Percentiles rank a stretch among this genome's conserved stretches.
Evolutionary conservation across 73 alveolate species (phyloP).

Genomic region (Stentor roeselii): DNA sequence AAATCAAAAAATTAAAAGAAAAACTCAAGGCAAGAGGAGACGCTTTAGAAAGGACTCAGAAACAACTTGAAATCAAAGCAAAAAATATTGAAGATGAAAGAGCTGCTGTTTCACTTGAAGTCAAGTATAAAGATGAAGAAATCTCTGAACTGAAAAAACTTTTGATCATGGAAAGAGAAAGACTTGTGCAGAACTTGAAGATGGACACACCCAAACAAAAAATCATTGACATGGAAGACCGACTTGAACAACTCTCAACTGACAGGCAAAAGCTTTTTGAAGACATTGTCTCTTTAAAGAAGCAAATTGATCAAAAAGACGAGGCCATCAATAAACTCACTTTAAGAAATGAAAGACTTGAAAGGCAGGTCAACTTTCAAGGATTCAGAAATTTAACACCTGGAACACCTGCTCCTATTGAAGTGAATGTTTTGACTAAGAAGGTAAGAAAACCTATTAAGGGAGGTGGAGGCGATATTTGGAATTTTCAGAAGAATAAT

Average conservation of each 20-base stretch:
- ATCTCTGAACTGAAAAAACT: not conserved
- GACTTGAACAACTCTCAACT: not conserved
- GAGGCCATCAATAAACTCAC: not conserved
- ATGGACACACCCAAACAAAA: not conserved
- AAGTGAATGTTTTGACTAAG: not conserved
- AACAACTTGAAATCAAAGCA: not conserved
- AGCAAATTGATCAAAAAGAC: not conserved
- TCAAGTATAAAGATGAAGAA: not conserved
- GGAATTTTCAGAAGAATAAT: not conserved
- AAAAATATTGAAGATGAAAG: not conserved
- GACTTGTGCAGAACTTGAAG: not conserved
- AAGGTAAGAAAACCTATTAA: not conserved
- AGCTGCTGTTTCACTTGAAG: not conserved
- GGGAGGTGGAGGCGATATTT: slow-evolving; percentile 1
- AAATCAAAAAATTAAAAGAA: not conserved
- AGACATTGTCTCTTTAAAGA: not conserved
- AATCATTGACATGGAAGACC: not conserved
- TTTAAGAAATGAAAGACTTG: not conserved
- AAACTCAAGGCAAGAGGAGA: not conserved
- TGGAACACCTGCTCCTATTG: not conserved
- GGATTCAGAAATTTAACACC: not conserved
- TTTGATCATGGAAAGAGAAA: not conserved
- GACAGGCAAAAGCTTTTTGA: not conserved
- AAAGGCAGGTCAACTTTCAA: not conserved
- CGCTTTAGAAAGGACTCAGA: not conserved